Base-by-base conservation (phyloP, 495 filamentous ascomycete genomes). In the Thermochaetoides thermophila region DNA sequence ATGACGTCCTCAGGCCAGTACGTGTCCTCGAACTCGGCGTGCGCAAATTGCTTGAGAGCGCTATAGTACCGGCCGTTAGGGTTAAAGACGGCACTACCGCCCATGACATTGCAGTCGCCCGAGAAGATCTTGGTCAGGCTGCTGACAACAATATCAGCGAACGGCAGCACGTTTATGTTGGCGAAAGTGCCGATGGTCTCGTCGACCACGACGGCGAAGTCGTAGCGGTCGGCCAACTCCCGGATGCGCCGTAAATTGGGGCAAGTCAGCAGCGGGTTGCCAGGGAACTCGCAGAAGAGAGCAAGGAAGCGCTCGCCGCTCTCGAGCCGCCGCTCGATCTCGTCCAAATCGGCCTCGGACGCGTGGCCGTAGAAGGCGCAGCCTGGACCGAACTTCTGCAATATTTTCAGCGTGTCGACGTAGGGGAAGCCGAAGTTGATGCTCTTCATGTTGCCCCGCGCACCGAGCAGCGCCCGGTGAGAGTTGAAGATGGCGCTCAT, bases 61-160 rank as follows among this genome's bases (percentile, higher is more conserved):
- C 54, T 27, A 58, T 95, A 96, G 52, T 76, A 81, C 10, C 51
- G 68, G 11, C 73, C 62, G 31, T 77, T 69, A 3, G 91, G 84
- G 50, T 96, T 97, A 28, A 95, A 60, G 25, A 95, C 76, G 7
- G 74, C 66, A 50, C 83, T 77, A 34, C 89, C 89, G 41, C 85
- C 89, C 89, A 96, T 95, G 32, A 97, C 89, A 56, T 97, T 96
- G 53, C 82, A 84, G 53, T 93, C 87, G 18, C 89, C 89, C 35
- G 83, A 91, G 57, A 97, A 97, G 30, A 95, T 77, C 56, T 97
- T 97, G 3, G 89, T 95, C 34, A 97, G 65, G 44, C 83, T 92
- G 62, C 79, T 89, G 31, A 87, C 87, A 12, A 93, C 83, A 10
- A 95, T 68, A 56, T 97, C 89, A 29, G 83, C 82, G 49, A 78